phyloP scores from a whole-genome alignment of 306 rosid species.

The Argentina anserina region DNA sequence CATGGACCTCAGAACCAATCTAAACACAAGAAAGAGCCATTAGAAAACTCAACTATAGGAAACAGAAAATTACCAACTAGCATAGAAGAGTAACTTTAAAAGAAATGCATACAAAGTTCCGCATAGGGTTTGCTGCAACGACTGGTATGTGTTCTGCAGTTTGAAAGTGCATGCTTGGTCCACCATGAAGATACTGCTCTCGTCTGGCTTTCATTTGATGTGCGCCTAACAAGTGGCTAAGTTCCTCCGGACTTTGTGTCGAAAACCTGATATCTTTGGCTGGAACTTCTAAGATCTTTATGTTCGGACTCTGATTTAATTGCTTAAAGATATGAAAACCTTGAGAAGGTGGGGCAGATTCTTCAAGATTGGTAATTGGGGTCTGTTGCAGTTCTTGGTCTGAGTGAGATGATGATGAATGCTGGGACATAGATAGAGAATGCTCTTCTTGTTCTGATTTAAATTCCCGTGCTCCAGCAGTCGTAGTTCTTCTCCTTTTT shows the following conservation, averaged over 20 bases:
- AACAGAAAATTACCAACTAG: background rate
- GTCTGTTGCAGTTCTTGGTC: constrained; percentile 82
- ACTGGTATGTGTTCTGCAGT: constrained; percentile 19
- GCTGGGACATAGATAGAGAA: constrained; percentile 81
- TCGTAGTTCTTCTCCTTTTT: constrained; percentile 67
- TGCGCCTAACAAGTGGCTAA: constrained; percentile 35
- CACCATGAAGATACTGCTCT: constrained; percentile 32
- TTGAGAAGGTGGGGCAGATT: constrained; percentile 44
- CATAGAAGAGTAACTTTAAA: background rate
- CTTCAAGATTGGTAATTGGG: constrained; percentile 36
- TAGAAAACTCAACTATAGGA: background rate
- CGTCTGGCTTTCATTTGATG: constrained; percentile 39
- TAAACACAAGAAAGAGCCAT: constrained; percentile 28
- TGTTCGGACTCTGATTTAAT: constrained; percentile 30
- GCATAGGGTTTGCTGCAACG: constrained; percentile 33
- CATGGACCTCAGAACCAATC: constrained; percentile 85
- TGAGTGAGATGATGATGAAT: constrained; percentile 81
- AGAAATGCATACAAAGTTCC: constrained; percentile 36
- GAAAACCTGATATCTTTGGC: background rate
- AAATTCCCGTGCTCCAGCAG: constrained; percentile 54
- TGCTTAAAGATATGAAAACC: constrained; percentile 48
- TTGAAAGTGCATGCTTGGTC: constrained; percentile 32
- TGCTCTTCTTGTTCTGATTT: constrained; percentile 95
- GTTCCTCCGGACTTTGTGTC: constrained; percentile 37
- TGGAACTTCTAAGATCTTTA: constrained; percentile 22